These are phyloP conservation scores for Lanmaoa pseudosensibilis DNA, from an alignment of 768 basidiomycete species.

Conservation along the genomic window DNA sequence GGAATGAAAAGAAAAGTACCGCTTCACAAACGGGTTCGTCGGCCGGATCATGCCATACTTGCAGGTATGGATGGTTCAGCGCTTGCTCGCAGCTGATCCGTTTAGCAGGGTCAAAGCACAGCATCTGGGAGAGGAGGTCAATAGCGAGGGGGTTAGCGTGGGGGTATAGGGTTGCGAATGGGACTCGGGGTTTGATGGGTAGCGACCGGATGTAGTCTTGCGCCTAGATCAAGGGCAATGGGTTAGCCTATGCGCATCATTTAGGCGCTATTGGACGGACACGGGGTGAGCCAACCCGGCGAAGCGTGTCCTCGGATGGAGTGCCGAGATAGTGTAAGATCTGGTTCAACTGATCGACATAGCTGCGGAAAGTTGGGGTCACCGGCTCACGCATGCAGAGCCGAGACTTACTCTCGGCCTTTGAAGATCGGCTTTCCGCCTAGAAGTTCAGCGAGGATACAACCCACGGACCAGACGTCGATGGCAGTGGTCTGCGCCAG, in stretches of 20 bases:
- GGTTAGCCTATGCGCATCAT: not conserved
- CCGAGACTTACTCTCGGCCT: constrained; percentile 80
- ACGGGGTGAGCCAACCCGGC: constrained; percentile 92
- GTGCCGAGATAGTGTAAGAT: constrained; percentile 98
- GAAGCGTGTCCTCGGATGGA: constrained; percentile 92
- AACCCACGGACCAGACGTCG: constrained; percentile 96
- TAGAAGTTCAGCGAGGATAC: constrained; percentile 89
- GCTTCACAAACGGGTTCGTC: constrained; percentile 87
- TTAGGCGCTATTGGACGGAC: constrained; percentile 43
- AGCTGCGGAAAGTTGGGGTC: constrained; percentile 46
- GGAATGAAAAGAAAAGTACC: constrained; percentile 41
- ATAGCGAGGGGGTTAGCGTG: constrained; percentile 92
- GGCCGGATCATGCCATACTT: constrained; percentile 97
- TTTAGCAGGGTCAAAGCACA: constrained; percentile 95
- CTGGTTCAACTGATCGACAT: constrained; percentile 98
- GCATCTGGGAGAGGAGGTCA: constrained; percentile 86
- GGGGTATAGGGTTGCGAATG: constrained; percentile 90
- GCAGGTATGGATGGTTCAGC: constrained; percentile 88
- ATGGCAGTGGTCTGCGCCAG: constrained; percentile 75
- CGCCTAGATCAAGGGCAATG: constrained; percentile 52
- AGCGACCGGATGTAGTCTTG: constrained; percentile 98
- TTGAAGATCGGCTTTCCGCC: constrained; percentile 97
- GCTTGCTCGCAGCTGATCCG: constrained; percentile 97
- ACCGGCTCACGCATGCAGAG: not conserved
- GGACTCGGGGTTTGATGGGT: constrained; percentile 93